These are phyloP conservation scores for Alternaria panax DNA, from an alignment of 2,329 filamentous ascomycete species.

Conservation along the genomic window DNA sequence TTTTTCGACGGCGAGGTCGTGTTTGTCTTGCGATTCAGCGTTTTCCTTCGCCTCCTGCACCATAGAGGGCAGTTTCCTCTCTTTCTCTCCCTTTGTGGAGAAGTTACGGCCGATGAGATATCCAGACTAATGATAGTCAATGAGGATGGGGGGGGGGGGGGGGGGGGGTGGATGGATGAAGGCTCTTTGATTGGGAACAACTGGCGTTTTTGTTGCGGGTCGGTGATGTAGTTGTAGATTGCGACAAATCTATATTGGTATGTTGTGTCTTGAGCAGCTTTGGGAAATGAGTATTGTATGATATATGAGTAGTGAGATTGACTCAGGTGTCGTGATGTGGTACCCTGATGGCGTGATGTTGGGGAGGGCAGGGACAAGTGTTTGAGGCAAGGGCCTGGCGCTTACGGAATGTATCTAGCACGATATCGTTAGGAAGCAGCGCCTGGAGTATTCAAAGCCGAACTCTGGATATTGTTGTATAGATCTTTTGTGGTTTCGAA, in stretches of 20 bases:
- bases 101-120: slow-evolving; percentile 34
- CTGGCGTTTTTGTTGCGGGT: slow-evolving; percentile 17
- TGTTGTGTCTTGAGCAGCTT: not conserved
- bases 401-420: not conserved
- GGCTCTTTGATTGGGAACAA: not conserved
- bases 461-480: not conserved
- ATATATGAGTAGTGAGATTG: not conserved
- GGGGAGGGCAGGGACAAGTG: not conserved
- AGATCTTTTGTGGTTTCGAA: not conserved
- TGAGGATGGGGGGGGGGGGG: slow-evolving; percentile 14
- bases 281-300: slow-evolving; percentile 4
- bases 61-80: slow-evolving; percentile 24
- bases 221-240: not conserved
- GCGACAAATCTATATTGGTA: slow-evolving; percentile 7
- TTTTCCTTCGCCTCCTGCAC: slow-evolving; percentile 31
- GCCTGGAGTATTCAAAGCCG: not conserved
- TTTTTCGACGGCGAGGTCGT: slow-evolving; percentile 17
- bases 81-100: slow-evolving; percentile 14
- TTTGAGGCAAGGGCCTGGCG: not conserved
- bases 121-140: slow-evolving; percentile 32
- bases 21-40: slow-evolving; percentile 39
- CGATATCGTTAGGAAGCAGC: not conserved
- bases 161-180: slow-evolving; percentile 12
- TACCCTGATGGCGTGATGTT: slow-evolving; percentile 31
- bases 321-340: slow-evolving; percentile 2